Percentiles rank a stretch among this genome's conserved stretches.
Conservation (phyloP, 1,139 yeast genomes). For the Geotrichum restrictum region DNA sequence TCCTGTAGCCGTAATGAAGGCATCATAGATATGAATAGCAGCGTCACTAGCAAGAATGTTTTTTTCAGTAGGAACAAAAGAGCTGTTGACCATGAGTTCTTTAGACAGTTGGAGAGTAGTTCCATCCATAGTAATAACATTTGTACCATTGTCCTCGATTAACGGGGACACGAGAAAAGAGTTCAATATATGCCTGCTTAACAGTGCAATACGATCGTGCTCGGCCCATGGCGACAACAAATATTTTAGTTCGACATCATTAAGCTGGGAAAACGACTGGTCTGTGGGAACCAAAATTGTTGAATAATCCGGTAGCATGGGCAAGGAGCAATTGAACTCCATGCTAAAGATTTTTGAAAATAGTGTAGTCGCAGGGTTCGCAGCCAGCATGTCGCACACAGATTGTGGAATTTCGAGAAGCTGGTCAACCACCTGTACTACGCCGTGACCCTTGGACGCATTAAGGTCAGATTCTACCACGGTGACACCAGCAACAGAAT, state of each 20-base stretch:
- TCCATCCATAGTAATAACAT: slow-evolving; percentile 30
- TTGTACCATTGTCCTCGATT: slow-evolving; percentile 34
- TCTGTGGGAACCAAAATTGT: slow-evolving; percentile 50
- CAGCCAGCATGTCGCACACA: slow-evolving; percentile 44
- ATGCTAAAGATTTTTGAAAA: slow-evolving; percentile 30
- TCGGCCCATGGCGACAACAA: slow-evolving; percentile 40
- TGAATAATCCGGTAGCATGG: slow-evolving; percentile 23
- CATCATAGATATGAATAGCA: slow-evolving; percentile 54
- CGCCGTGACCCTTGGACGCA: slow-evolving; percentile 68
- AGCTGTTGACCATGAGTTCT: slow-evolving; percentile 27
- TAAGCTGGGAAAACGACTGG: slow-evolving; percentile 38
- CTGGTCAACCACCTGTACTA: slow-evolving; percentile 66
- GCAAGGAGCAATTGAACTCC: slow-evolving; percentile 28
- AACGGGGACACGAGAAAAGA: slow-evolving; percentile 25
- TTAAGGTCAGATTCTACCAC: slow-evolving; percentile 61
- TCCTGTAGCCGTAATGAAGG: slow-evolving; percentile 27
- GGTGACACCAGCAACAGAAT: slow-evolving; percentile 43
- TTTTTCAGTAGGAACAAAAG: slow-evolving; percentile 37
- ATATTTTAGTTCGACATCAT: slow-evolving; percentile 49
- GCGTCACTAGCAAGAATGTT: slow-evolving; percentile 57
- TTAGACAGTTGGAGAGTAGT: slow-evolving; percentile 23
- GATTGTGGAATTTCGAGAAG: slow-evolving; percentile 47
- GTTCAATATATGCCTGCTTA: slow-evolving; percentile 39
- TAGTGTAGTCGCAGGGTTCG: slow-evolving; percentile 24
- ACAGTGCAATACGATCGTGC: slow-evolving; percentile 38